These are phyloP conservation scores for Hericium rajendrae DNA, from an alignment of 768 basidiomycete genomes.

Conservation along the genomic window DNA sequence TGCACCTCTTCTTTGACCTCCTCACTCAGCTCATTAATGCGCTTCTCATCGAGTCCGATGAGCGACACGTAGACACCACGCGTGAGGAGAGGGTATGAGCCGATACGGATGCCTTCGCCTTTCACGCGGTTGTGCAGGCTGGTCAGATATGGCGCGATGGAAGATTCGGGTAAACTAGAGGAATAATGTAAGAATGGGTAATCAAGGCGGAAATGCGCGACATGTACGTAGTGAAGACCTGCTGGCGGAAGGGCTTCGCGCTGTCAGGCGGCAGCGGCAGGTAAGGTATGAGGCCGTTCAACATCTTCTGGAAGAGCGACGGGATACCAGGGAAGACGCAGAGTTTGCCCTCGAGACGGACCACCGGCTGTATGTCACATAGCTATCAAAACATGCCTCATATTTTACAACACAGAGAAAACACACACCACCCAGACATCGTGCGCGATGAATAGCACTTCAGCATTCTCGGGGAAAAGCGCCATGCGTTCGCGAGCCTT, in stretches of 20 bases:
- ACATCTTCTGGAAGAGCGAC: conserved; percentile 69
- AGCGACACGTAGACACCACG: conserved; percentile 57
- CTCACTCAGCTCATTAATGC: conserved; percentile 44
- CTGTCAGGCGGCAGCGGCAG: conserved; percentile 69
- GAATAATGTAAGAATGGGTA: not conserved
- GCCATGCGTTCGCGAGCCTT: conserved; percentile 84
- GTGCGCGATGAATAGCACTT: conserved; percentile 68
- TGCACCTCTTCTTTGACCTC: conserved; percentile 54
- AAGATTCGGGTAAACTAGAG: conserved; percentile 53
- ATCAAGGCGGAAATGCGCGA: conserved; percentile 9
- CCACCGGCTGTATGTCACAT: conserved; percentile 53
- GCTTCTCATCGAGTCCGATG: conserved; percentile 37
- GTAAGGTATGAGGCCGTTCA: conserved; percentile 62
- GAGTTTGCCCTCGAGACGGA: conserved; percentile 75
- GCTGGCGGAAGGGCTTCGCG: conserved; percentile 67
- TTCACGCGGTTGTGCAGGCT: conserved; percentile 64
- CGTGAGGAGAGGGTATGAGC: conserved; percentile 59
- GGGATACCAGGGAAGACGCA: conserved; percentile 93
- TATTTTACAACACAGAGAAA: not conserved
- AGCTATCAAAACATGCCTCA: not conserved
- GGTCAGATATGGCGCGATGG: conserved; percentile 81
- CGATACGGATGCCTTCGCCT: conserved; percentile 70
- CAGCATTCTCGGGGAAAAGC: conserved; percentile 69
- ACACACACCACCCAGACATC: conserved; percentile 79
- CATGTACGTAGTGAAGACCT: conserved; percentile 73